Evolutionary conservation across 495 filamentous ascomycete genomes (phyloP).

Genomic region (Cercophora scortea): DNA sequence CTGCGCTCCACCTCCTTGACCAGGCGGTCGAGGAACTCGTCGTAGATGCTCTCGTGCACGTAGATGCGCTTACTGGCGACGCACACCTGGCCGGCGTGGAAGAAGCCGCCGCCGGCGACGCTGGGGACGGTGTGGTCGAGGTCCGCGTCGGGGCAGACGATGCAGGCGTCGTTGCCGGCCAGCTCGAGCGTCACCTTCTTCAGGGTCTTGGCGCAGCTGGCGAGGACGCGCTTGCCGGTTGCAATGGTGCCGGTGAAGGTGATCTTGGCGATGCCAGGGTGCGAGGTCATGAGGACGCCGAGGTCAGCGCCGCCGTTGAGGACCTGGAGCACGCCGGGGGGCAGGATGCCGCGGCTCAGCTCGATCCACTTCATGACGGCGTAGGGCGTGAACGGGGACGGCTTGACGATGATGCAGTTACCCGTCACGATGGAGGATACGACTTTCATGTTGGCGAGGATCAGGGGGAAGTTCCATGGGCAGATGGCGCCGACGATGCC

Average conservation of each 20-base stretch:
- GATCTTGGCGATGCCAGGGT: constrained; percentile 41
- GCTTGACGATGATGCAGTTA: constrained; percentile 57
- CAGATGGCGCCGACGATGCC: constrained; percentile 47
- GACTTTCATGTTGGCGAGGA: constrained; percentile 48
- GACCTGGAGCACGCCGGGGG: constrained; percentile 59
- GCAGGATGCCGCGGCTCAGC: constrained; percentile 51
- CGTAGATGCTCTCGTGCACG: constrained; percentile 60
- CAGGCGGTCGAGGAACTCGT: constrained; percentile 48
- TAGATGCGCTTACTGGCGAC: constrained; percentile 56
- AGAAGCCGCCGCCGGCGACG: constrained; percentile 45
- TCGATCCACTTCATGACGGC: constrained; percentile 56
- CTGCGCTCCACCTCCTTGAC: constrained; percentile 44
- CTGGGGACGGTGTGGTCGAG: constrained; percentile 48
- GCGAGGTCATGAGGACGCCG: constrained; percentile 48
- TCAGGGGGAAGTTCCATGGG: constrained; percentile 61
- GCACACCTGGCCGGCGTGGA: constrained; percentile 53
- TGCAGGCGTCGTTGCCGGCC: constrained; percentile 62
- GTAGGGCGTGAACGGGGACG: constrained; percentile 61
- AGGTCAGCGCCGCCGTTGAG: constrained; percentile 59
- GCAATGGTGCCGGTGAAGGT: constrained; percentile 6
- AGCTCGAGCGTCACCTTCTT: constrained; percentile 43
- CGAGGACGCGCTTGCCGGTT: constrained; percentile 56
- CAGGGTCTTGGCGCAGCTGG: constrained; percentile 44
- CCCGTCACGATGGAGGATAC: constrained; percentile 50
- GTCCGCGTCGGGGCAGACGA: constrained; percentile 59